These are phyloP conservation scores for Sarocladium brachiariae DNA, from an alignment of 2,329 filamentous ascomycete genomes.

Conservation along the genomic window DNA sequence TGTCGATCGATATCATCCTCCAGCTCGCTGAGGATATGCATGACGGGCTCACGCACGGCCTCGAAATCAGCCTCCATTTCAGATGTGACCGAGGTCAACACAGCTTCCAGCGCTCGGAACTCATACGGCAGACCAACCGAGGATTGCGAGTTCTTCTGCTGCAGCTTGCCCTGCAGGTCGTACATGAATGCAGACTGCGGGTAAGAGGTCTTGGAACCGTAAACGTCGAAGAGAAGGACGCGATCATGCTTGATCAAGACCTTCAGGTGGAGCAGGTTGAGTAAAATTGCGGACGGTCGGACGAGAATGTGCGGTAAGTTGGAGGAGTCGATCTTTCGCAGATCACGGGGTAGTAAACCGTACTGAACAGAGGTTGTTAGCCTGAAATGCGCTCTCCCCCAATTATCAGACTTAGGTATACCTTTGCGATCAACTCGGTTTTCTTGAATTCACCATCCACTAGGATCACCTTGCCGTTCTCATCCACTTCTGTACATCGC, in stretches of 20 bases:
- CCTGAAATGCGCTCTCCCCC: too few relatives aligned
- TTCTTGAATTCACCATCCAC: conserved; percentile 97
- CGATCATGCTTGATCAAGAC: conserved; percentile 93
- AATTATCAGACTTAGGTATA: conserved; percentile 31
- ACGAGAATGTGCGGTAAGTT: conserved; percentile 93
- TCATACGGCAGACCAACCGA: conserved; percentile 78
- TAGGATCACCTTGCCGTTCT: conserved; percentile 82
- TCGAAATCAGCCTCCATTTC: conserved; percentile 93
- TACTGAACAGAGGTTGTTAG: too few relatives aligned
- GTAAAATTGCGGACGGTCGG: conserved; percentile 83
- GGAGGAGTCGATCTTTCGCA: conserved; percentile 96
- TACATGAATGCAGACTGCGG: conserved; percentile 98
- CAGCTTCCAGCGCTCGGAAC: conserved; percentile 90
- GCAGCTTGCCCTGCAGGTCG: conserved; percentile 85
- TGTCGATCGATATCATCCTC: conserved; percentile 96
- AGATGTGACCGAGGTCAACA: conserved; percentile 86
- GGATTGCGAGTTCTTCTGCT: conserved; percentile 58
- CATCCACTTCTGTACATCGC: conserved; percentile 91
- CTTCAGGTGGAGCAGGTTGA: conserved; percentile 93
- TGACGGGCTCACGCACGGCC: conserved; percentile 84
- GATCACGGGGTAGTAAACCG: conserved; percentile 83
- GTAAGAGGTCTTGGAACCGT: conserved; percentile 89
- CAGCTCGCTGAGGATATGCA: conserved; percentile 78
- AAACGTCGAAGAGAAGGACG: conserved; percentile 92
- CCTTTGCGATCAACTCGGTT: conserved; percentile 91